Evolutionary conservation across 2,329 filamentous ascomycete genomes (phyloP).

Genomic region (Microdochium paspali): DNA sequence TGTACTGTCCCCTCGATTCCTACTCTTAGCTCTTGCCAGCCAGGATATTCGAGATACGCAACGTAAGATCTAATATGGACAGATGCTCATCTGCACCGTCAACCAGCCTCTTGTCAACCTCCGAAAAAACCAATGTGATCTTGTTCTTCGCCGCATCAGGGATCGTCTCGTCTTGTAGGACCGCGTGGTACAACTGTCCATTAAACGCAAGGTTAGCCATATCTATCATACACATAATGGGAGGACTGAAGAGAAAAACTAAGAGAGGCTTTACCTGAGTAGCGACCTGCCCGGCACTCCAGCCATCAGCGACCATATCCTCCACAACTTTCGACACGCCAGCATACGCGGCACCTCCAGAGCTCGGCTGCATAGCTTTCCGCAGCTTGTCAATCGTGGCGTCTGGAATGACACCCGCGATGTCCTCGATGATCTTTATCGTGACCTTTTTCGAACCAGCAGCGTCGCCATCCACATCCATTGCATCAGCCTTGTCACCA

Average conservation of each 20-base stretch:
- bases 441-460: slow-evolving; percentile 48
- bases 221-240: slow-evolving; percentile 8
- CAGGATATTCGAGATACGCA: slow-evolving; percentile 72
- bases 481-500: slow-evolving; percentile 41
- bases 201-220: slow-evolving; percentile 6
- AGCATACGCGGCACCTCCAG: slow-evolving; percentile 56
- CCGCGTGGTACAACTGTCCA: slow-evolving; percentile 63
- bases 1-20: not conserved
- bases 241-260: not conserved
- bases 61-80: slow-evolving; percentile 73
- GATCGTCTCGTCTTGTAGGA: slow-evolving; percentile 78
- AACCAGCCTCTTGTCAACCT: slow-evolving; percentile 86
- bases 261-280: slow-evolving; percentile 49
- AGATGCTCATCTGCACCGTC: slow-evolving; percentile 95
- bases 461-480: slow-evolving; percentile 50
- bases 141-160: slow-evolving; percentile 81
- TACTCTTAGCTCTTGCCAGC: slow-evolving; percentile 26
- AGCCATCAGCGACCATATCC: slow-evolving; percentile 90
- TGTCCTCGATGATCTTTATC: slow-evolving; percentile 78
- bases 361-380: slow-evolving; percentile 65
- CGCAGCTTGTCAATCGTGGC: slow-evolving; percentile 61
- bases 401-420: slow-evolving; percentile 86
- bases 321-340: slow-evolving; percentile 72
- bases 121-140: slow-evolving; percentile 83
- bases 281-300: slow-evolving; percentile 87